These are phyloP conservation scores for Astrothelium macrocarpum DNA, from an alignment of 495 filamentous ascomycete species.

Conservation along the genomic window DNA sequence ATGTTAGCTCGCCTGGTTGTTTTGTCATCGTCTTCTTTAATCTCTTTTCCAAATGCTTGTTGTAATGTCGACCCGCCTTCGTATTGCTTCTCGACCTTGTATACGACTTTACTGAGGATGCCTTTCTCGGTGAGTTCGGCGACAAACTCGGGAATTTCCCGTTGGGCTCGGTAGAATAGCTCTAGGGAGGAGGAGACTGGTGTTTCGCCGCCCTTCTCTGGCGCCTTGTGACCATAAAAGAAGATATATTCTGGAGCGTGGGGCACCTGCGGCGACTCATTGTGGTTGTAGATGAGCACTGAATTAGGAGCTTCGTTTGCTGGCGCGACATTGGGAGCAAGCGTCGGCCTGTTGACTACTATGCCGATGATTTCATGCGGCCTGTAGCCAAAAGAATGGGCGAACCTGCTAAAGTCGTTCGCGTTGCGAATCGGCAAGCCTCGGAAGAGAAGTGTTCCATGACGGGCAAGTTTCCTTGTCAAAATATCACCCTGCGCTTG, in stretches of 20 bases:
- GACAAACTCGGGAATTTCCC: slow-evolving; percentile 42
- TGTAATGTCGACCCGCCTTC: slow-evolving; percentile 41
- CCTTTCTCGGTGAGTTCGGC: slow-evolving; percentile 38
- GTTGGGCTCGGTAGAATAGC: slow-evolving; percentile 40
- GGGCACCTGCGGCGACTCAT: slow-evolving; percentile 45
- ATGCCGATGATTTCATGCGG: slow-evolving; percentile 50
- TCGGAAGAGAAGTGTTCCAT: slow-evolving; percentile 35
- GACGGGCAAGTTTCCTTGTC: slow-evolving; percentile 29
- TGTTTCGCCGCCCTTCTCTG: slow-evolving; percentile 40
- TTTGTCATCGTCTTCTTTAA: slow-evolving; percentile 38
- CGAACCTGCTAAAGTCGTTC: slow-evolving; percentile 42
- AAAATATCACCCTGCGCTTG: slow-evolving; percentile 21
- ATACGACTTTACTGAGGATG: slow-evolving; percentile 37
- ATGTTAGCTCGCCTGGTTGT: slow-evolving; percentile 37
- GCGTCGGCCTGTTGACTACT: slow-evolving; percentile 40
- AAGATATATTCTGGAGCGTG: slow-evolving; percentile 47
- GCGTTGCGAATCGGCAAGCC: slow-evolving; percentile 29
- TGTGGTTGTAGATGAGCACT: slow-evolving; percentile 44
- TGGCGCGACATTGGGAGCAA: slow-evolving; percentile 44
- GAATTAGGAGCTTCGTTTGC: slow-evolving; percentile 46
- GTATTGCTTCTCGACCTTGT: slow-evolving; percentile 39
- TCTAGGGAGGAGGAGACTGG: slow-evolving; percentile 44
- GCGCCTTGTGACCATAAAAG: slow-evolving; percentile 37
- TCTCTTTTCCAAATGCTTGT: slow-evolving; percentile 44
- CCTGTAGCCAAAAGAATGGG: slow-evolving; percentile 44